Evolutionary conservation across 192 early-diverging fungal genomes (phyloP), one percentile per base, ranked within the genome.

Genomic region (Entophlyctis helioformis): DNA sequence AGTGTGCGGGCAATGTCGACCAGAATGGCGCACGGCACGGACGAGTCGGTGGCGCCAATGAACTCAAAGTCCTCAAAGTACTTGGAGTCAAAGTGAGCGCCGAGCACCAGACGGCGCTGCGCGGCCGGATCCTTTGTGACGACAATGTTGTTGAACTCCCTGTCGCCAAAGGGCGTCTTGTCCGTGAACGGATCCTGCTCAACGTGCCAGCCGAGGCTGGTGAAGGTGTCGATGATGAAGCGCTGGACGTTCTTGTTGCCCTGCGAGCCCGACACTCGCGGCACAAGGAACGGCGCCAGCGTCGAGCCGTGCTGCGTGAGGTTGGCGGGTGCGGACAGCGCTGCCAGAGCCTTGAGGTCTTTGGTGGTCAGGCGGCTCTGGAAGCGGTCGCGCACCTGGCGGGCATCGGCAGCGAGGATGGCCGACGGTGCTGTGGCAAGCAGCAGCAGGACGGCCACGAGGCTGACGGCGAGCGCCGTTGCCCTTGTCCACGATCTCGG

Each of bases 61-160:
- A 94, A 95, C 9, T 69, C 74, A 27, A 57, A 48, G 13, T 67
- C 60, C 6, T 54, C 33, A 48, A 85, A 74, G 40, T 84, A 80
- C 50, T 92, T 93, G 36, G 86, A 88, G 60, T 97, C 93, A 52
- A 79, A 97, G 59, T 97, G 93, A 2, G 91, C 93, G 0, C 87
- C 85, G 37, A 97, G 63, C 20, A 93, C 82, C 10, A 97, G 66
- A 7, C 84, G 67, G 49, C 64, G 70, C 31, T 59, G 51, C 1
- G 85, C 84, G 11, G 70, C 46, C 5, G 81, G 81, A 59, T 93
- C 77, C 49, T 89, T 84, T 21, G 93, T 97, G 25, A 81, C 85
- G 47, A 97, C 82, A 39, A 93, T 76, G 63, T 97, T 97, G 39
- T 72, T 73, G 59, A 97, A 91, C 1, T 54, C 44, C 42, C 77